A percentile compares a stretch with the other conserved stretches of the same genome.
Evolutionary conservation across 179 eudicot species (phyloP).

Genomic region (Sideroxylon spinosum): DNA sequence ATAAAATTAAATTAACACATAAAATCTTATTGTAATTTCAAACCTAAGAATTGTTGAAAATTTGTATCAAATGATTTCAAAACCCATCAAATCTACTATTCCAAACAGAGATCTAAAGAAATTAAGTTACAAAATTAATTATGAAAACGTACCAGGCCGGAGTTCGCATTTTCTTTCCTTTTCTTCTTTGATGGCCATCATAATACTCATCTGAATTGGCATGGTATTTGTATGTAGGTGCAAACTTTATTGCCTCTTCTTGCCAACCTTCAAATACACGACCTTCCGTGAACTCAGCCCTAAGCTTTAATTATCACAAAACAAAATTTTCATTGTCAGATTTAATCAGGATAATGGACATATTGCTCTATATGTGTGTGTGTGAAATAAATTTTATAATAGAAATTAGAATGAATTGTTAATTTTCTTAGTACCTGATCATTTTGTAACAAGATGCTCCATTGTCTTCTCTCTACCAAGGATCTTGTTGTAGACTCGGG

Average conservation of each 20-base stretch:
- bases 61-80: too few relatives aligned
- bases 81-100: too few relatives aligned
- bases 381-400: not conserved
- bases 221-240: conserved; percentile 45
- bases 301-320: conserved; percentile 23
- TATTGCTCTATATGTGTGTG: too few relatives aligned
- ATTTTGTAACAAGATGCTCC: conserved; percentile 32
- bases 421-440: conserved; percentile 34
- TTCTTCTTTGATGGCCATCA: conserved; percentile 21
- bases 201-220: conserved; percentile 35
- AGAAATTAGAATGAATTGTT: too few relatives aligned
- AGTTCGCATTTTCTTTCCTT: conserved; percentile 33
- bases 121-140: too few relatives aligned
- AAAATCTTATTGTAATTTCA: too few relatives aligned
- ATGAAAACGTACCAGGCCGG: conserved; percentile 42
- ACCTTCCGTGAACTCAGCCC: conserved; percentile 31
- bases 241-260: conserved; percentile 37
- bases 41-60: too few relatives aligned
- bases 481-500: conserved; percentile 27
- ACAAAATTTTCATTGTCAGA: not conserved
- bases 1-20: too few relatives aligned
- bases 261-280: conserved; percentile 41
- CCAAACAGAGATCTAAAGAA: too few relatives aligned
- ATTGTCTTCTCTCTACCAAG: conserved; percentile 26
- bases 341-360: not conserved